Base-by-base conservation (phyloP, 352 stramenopile species). In the Paralagenidium karlingii region DNA sequence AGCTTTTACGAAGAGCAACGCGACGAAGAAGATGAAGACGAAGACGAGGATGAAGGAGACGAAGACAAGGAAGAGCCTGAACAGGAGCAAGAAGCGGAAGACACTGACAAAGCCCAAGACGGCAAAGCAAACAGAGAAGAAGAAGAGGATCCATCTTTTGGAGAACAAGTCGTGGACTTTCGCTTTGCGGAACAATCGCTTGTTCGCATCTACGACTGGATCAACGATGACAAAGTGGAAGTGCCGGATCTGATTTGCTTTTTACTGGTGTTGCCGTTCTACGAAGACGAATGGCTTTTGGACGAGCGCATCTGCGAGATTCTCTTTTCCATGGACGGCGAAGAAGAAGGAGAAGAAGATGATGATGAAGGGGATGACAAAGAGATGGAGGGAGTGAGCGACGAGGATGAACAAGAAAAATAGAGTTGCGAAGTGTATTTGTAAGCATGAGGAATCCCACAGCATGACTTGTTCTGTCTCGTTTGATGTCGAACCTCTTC, bases 261-360 rank as follows among this genome's bases (percentile, higher is more conserved):
- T 40, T 81, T 85, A 45, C 45, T 83, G 26, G 68, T 68, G 37
- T 40, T 83, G 36, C 74, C 74, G 9, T 54, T 80, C 25, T 60
- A 66, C 34, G 74, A 88, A 40, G 74, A 85, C 42, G 74, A 88
- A 46, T 88, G 74, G 74, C 60, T 68, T 15, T 41, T 88, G 10
- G 74, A 88, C 49, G 70, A 88, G 22, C 74, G 74, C 34, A 60
- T 88, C 40, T 81, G 68, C 18, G 59, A 82, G 50, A 82, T 83
- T 30, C 55, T 86, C 4, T 86, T 86, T 45, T 60, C 55, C 41
- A 53, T 25, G 24, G 25, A 53, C 38, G 40, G 52, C 8, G 51
- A 59, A 32, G 44, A 55, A 15, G 34, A 48, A 8, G 40, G 48
- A 18, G 54, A 55, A 27, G 50, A 45, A 11, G 60, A 57, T 20